A percentile compares a stretch with the other conserved stretches of the same genome.
phyloP scores from a whole-genome alignment of 768 basidiomycete species.

The Amanita phalloides region DNA sequence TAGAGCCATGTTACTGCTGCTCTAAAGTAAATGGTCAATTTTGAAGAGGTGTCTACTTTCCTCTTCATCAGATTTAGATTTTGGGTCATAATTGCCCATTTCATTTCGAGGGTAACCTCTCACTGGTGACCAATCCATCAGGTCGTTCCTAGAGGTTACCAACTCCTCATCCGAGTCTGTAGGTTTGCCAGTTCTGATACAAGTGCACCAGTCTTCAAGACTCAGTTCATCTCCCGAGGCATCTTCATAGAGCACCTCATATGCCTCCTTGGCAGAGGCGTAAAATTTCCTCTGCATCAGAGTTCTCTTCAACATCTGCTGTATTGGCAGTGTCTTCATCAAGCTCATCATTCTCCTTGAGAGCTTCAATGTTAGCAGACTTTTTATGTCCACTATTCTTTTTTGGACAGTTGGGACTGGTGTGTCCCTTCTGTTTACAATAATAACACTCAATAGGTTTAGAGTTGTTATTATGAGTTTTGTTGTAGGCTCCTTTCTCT shows the following conservation, averaged over 20 bases:
- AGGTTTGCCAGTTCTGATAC: too few relatives aligned
- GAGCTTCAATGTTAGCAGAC: not conserved
- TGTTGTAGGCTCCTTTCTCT: not conserved
- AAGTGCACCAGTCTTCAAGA: too few relatives aligned
- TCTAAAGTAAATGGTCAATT: not conserved
- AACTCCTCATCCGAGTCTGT: too few relatives aligned
- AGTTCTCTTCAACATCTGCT: too few relatives aligned
- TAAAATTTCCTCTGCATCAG: too few relatives aligned
- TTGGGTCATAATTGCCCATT: too few relatives aligned
- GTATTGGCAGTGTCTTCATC: too few relatives aligned
- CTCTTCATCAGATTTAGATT: too few relatives aligned
- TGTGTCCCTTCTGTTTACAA: not conserved
- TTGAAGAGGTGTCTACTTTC: too few relatives aligned
- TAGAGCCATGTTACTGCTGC: not conserved
- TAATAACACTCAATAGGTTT: not conserved
- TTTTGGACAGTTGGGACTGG: not conserved
- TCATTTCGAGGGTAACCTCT: not conserved
- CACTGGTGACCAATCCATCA: too few relatives aligned
- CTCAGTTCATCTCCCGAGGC: not conserved
- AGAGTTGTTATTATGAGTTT: not conserved
- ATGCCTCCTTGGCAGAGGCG: not conserved
- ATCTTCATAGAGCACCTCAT: not conserved
- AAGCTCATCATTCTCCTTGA: too few relatives aligned
- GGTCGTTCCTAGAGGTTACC: too few relatives aligned
- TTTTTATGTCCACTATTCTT: not conserved